Percentiles rank a stretch among this genome's conserved stretches.
Conservation (phyloP, 306 rosid species). For the Malus orientalis region DNA sequence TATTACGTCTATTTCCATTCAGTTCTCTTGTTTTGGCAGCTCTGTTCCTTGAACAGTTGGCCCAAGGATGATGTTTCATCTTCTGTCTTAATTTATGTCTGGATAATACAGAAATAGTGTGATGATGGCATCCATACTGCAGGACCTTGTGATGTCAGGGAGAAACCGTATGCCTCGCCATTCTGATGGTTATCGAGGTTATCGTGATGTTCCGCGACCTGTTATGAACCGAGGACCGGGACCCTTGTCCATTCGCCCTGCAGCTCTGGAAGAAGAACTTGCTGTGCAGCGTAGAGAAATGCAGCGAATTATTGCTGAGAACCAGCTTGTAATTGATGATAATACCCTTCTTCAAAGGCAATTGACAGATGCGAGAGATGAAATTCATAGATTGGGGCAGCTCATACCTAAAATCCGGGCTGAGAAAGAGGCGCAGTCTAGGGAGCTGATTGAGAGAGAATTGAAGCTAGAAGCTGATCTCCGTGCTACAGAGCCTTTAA, state of each 20-base stretch:
- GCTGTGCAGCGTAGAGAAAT: conserved; percentile 36
- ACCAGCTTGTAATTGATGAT: conserved; percentile 34
- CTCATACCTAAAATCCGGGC: conserved; percentile 26
- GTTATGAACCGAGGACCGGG: conserved; percentile 17
- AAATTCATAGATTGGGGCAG: conserved; percentile 32
- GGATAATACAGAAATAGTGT: background rate
- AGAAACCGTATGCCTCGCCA: conserved; percentile 30
- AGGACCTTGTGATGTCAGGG: conserved; percentile 35
- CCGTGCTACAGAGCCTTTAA: conserved; percentile 32
- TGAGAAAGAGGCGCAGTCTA: conserved; percentile 26
- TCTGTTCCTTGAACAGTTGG: background rate
- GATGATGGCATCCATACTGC: conserved; percentile 17
- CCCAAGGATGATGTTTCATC: background rate
- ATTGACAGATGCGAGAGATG: conserved; percentile 36
- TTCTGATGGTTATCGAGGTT: conserved; percentile 26
- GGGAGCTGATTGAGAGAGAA: conserved; percentile 33
- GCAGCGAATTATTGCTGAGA: conserved; percentile 29
- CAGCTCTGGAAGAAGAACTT: conserved; percentile 43
- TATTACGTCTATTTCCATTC: background rate
- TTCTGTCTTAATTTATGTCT: background rate
- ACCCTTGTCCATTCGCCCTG: conserved; percentile 27
- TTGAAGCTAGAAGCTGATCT: conserved; percentile 43
- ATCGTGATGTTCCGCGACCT: conserved; percentile 27
- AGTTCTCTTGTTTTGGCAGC: background rate
- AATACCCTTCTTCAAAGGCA: conserved; percentile 39